phyloP scores from a whole-genome alignment of 2,329 filamentous ascomycete genomes.

The Ceratocystis ficicola region DNA sequence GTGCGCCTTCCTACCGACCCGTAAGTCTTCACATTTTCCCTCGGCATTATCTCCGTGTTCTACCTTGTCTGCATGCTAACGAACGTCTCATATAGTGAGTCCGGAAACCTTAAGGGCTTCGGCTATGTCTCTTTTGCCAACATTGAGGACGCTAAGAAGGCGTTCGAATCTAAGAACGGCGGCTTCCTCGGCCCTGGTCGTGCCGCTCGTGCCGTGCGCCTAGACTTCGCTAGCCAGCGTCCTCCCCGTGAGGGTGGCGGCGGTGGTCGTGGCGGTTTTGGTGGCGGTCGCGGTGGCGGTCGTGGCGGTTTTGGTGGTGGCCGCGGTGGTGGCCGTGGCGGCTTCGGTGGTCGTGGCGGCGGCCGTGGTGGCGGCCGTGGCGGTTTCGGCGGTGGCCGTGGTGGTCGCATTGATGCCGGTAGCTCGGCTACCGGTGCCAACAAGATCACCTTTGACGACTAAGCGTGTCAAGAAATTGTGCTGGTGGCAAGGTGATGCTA shows the following conservation, averaged over 20 bases:
- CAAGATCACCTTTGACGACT: constrained; percentile 58
- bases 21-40: constrained; percentile 33
- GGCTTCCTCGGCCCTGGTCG: constrained; percentile 51
- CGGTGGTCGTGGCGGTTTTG: constrained; percentile 40
- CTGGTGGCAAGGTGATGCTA: no score
- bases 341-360: constrained; percentile 39
- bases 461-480: constrained; percentile 14
- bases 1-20: constrained; percentile 80
- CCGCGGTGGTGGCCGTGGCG: constrained; percentile 33
- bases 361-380: constrained; percentile 37
- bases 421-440: constrained; percentile 44
- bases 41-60: neutral
- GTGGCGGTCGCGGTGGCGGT: constrained; percentile 31
- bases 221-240: constrained; percentile 68
- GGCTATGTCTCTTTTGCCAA: constrained; percentile 78
- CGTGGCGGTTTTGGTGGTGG: constrained; percentile 39
- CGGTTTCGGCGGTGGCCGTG: constrained; percentile 33
- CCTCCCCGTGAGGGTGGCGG: constrained; percentile 45
- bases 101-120: constrained; percentile 78
- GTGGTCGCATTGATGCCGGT: constrained; percentile 26
- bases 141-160: constrained; percentile 69
- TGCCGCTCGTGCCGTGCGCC: constrained; percentile 60
- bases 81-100: constrained; percentile 44
- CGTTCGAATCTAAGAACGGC: constrained; percentile 58
- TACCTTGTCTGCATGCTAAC: constrained; percentile 26